Evolutionary conservation across 768 basidiomycete species (phyloP).

Genomic region (Agrocybe chaxingu): DNA sequence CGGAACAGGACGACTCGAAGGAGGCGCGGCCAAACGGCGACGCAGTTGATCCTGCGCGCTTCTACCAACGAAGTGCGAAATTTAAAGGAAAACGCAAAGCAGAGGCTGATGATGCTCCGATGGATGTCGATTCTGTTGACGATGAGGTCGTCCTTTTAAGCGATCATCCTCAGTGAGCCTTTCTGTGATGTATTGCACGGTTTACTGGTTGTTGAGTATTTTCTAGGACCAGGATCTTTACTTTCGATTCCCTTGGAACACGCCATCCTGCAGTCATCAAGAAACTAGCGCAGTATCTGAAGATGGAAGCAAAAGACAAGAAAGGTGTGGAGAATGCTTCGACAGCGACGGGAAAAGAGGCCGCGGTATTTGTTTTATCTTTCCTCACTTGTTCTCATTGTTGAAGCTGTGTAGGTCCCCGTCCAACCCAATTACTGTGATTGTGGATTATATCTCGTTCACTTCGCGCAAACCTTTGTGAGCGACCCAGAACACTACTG

Average conservation of each 20-base stretch:
- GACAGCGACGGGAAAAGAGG: constrained; percentile 45
- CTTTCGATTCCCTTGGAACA: constrained; percentile 83
- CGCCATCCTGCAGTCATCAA: constrained; percentile 65
- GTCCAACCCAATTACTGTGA: constrained; percentile 87
- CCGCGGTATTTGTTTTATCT: constrained; percentile 37
- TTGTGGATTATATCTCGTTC: constrained; percentile 90
- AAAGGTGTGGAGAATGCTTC: constrained; percentile 33
- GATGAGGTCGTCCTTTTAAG: background rate
- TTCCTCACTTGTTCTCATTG: background rate
- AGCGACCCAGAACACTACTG: constrained; percentile 51
- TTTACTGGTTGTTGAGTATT: background rate
- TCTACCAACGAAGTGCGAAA: too few relatives aligned
- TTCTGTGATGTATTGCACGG: background rate
- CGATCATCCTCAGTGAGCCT: constrained; percentile 10
- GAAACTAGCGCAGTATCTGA: constrained; percentile 65
- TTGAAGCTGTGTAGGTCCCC: constrained; percentile 61
- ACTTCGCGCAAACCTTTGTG: constrained; percentile 81
- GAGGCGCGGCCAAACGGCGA: too few relatives aligned
- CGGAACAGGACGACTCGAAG: background rate
- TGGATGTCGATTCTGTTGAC: background rate
- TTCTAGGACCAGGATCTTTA: constrained; percentile 77
- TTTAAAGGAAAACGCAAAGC: too few relatives aligned
- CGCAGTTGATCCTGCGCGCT: too few relatives aligned
- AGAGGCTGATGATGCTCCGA: too few relatives aligned
- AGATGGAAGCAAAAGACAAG: constrained; percentile 77